Evolutionary conservation across 164 flowering plant genomes (phyloP).

Genomic region (Chimonanthus praecox): DNA sequence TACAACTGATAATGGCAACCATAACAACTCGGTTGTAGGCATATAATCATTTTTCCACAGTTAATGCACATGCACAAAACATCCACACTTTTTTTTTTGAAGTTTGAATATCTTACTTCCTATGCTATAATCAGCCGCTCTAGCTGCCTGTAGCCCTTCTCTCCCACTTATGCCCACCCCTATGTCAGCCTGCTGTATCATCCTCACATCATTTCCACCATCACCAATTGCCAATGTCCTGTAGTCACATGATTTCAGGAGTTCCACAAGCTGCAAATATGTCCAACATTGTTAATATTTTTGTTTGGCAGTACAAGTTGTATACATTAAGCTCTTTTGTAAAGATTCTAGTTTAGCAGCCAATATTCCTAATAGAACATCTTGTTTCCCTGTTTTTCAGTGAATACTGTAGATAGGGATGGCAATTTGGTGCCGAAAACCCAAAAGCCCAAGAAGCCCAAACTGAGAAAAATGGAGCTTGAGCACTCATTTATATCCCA

Average conservation of each 20-base stretch:
- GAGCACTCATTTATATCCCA: too few species aligned
- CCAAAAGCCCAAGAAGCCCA: too few species aligned
- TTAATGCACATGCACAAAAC: too few species aligned
- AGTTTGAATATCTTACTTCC: conserved; percentile 65
- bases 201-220: conserved; percentile 99
- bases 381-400: neutral
- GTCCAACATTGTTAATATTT: neutral
- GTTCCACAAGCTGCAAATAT: conserved; percentile 77
- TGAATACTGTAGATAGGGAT: neutral
- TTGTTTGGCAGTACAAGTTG: too few species aligned
- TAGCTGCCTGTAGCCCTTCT: conserved; percentile 98
- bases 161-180: conserved; percentile 99
- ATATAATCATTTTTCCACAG: too few species aligned
- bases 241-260: conserved; percentile 88
- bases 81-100: neutral
- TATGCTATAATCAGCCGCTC: conserved; percentile 99
- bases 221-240: conserved; percentile 97
- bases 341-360: neutral
- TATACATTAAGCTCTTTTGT: neutral
- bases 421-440: too few species aligned
- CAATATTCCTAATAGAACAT: neutral
- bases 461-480: too few species aligned
- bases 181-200: conserved; percentile 99
- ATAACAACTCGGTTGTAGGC: too few species aligned
- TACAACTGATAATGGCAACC: too few species aligned